Conservation (phyloP, 2,329 filamentous ascomycete species). For the Aspergillus jensenii region DNA sequence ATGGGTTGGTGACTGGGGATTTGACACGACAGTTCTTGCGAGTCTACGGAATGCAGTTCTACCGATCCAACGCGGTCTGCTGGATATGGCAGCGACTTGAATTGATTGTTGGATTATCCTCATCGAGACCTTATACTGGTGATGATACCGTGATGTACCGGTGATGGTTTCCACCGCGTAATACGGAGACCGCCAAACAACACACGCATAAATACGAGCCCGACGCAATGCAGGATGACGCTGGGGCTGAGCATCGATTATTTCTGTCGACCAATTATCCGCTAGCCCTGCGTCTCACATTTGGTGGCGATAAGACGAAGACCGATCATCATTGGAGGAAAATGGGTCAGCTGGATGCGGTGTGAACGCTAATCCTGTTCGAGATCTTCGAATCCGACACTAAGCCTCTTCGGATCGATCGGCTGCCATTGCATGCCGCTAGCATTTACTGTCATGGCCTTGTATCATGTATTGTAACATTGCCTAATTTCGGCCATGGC, state of each 20-base stretch:
- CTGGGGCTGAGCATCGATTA: conserved; percentile 2
- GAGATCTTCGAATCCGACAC: background rate
- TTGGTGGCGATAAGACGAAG: conserved; percentile 5
- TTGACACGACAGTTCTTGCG: conserved; percentile 36
- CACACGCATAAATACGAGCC: conserved; percentile 1
- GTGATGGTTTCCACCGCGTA: background rate
- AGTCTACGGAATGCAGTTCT: conserved; percentile 36
- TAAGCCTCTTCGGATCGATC: background rate
- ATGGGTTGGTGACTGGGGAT: conserved; percentile 57
- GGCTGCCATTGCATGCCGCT: background rate
- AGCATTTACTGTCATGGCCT: conserved; percentile 2
- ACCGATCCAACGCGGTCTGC: conserved; percentile 22
- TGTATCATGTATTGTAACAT: background rate
- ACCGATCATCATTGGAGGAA: conserved; percentile 7
- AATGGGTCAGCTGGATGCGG: conserved; percentile 16
- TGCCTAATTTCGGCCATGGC: background rate
- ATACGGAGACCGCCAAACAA: conserved; percentile 2
- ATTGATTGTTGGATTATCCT: background rate
- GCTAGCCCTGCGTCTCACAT: background rate
- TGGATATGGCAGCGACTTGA: background rate
- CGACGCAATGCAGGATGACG: conserved; percentile 6
- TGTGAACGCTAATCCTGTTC: background rate
- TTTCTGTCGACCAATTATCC: conserved; percentile 15
- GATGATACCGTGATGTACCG: too few species aligned
- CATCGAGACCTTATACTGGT: background rate